Evolutionary conservation across 306 rosid species (phyloP), one percentile per base, ranked within the genome.

Genomic region (Albizia julibrissin): DNA sequence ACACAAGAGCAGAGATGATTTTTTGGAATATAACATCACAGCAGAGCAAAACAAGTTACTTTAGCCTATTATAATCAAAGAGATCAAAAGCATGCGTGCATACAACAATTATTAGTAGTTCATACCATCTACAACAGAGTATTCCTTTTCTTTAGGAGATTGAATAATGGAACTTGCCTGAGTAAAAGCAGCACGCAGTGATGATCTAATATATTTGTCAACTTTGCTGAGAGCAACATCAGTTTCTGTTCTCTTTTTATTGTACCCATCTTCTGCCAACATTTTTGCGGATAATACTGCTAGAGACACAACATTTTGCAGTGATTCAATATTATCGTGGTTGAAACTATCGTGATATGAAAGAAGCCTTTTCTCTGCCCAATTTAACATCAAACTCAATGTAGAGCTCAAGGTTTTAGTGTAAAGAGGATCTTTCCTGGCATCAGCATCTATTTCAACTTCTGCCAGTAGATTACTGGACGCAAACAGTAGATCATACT

Each of bases 301-400:
- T 27, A 95, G 83, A 42, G 94, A 93, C 79, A 90, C 93, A 34
- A 92, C 67, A 87, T 79, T 87, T 79, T 92, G 94, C 96, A 95
- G 81, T 70, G 90, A 72, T 85, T 93, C 98, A 74, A 91, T 82
- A 87, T 93, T 93, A 77, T 33, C 93, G 74, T 86, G 52, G 85
- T 93, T 85, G 82, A 93, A 95, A 76, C 69, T 79, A 56, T 89
- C 90, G 49, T 83, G 96, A 86, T 95, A 95, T 46, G 91, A 89
- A 80, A 91, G 85, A 69, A 95, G 98, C 84, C 90, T 92, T 81
- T 85, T 89, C 91, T 95, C 99, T 27, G 93, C 87, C 98, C 98
- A 95, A 70, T 83, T 83, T 69, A 91, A 47, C 69, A 92, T 85
- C 67, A 87, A 85, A 83, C 82, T 91, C 82, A 88, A 79, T 2